Conservation (phyloP, 1,284 basidiomycete genomes). For the Coniophora puteana region DNA sequence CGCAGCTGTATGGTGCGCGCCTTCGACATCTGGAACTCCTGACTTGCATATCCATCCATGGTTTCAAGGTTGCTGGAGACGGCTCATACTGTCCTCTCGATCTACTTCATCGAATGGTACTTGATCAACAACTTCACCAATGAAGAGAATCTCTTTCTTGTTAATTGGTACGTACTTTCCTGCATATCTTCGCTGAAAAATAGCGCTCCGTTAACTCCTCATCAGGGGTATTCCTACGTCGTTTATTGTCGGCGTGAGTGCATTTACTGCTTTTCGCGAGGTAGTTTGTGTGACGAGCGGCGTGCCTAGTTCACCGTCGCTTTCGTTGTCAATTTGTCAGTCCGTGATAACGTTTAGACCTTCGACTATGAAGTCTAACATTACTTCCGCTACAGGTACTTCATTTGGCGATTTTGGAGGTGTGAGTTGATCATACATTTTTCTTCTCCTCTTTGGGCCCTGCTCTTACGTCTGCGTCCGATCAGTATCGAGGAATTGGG, state of each 20-base stretch:
- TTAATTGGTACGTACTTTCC: neutral
- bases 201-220: no score
- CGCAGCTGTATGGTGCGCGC: no score
- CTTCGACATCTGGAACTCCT: no score
- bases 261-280: no score
- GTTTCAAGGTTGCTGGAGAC: slow-evolving; percentile 1
- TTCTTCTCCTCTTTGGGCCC: neutral
- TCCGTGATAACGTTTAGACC: neutral
- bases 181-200: no score
- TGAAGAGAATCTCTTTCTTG: neutral
- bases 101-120: slow-evolving; percentile 1
- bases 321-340: neutral
- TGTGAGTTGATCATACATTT: neutral
- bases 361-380: neutral
- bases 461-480: no score
- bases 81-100: neutral
- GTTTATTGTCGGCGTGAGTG: slow-evolving; percentile 1
- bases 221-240: no score
- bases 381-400: neutral
- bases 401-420: slow-evolving; percentile 1
- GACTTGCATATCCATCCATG: neutral
- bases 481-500: neutral
- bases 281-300: no score
- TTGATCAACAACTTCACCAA: slow-evolving; percentile 1
- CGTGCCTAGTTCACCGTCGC: neutral